Conservation (phyloP, 2,329 filamentous ascomycete genomes). For the Talaromyces sp. region DNA sequence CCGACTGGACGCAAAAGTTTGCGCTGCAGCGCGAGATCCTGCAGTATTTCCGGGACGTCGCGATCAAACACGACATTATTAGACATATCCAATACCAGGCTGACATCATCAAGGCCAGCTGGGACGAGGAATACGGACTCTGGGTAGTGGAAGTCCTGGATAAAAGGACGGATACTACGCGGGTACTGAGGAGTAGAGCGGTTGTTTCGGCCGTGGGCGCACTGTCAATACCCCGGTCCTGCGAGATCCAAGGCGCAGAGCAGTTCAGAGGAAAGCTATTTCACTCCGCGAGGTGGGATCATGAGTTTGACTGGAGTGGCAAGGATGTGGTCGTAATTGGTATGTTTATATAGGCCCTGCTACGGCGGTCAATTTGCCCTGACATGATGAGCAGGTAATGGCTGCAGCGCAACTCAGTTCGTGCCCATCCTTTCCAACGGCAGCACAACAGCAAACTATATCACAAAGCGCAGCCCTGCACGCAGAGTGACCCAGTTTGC, state of each 20-base stretch:
- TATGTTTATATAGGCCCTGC: slow-evolving; percentile 14
- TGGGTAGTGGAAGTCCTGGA: slow-evolving; percentile 24
- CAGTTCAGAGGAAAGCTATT: slow-evolving; percentile 32
- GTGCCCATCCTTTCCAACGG: slow-evolving; percentile 39
- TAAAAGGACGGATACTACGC: slow-evolving; percentile 15
- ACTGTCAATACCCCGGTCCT: slow-evolving; percentile 21
- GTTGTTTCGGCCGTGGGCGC: slow-evolving; percentile 27
- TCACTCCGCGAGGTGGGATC: slow-evolving; percentile 40
- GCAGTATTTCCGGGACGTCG: slow-evolving; percentile 18
- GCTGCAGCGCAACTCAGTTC: slow-evolving; percentile 46
- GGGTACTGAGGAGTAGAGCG: slow-evolving; percentile 17
- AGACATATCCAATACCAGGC: slow-evolving; percentile 18
- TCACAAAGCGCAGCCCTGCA: slow-evolving; percentile 20
- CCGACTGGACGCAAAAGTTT: slow-evolving; percentile 33
- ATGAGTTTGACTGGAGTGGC: slow-evolving; percentile 29
- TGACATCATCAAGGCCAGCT: slow-evolving; percentile 15
- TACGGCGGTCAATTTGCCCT: not conserved
- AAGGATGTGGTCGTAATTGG: slow-evolving; percentile 37
- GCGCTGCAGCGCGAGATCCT: slow-evolving; percentile 33
- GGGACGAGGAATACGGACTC: slow-evolving; percentile 15
- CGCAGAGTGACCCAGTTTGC: slow-evolving; percentile 43
- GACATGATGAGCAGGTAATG: slow-evolving; percentile 30
- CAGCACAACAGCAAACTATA: slow-evolving; percentile 11
- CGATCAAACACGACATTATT: slow-evolving; percentile 15
- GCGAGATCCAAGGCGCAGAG: slow-evolving; percentile 24